Conservation (phyloP, 106 monocot species). For the Vanilla planifolia region DNA sequence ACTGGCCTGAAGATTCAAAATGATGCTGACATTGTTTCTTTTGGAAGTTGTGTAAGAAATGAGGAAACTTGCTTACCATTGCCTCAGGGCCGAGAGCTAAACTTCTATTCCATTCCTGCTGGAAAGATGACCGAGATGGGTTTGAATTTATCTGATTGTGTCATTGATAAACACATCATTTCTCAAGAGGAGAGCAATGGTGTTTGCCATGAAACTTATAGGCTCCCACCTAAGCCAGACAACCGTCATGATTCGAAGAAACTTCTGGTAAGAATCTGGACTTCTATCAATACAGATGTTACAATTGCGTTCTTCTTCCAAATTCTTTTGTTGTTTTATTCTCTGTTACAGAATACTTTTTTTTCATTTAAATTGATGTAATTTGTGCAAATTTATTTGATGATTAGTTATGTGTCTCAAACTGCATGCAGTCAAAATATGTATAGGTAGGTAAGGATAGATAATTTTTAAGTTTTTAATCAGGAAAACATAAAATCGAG, state of each 20-base stretch:
- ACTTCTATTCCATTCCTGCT: neutral
- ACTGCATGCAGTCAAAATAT: too few relatives aligned
- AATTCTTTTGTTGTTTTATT: neutral
- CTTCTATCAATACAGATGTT: neutral
- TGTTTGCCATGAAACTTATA: neutral
- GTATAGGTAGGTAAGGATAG: too few relatives aligned
- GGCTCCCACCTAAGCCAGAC: neutral
- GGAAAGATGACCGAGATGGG: slow-evolving; percentile 2
- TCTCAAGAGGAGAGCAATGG: slow-evolving; percentile 15
- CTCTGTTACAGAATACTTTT: neutral
- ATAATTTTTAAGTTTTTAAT: too few relatives aligned
- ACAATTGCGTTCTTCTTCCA: neutral
- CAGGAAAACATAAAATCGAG: too few relatives aligned
- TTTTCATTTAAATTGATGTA: too few relatives aligned
- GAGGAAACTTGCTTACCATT: slow-evolving; percentile 1
- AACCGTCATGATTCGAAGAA: slow-evolving; percentile 9
- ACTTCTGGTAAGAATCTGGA: slow-evolving; percentile 11
- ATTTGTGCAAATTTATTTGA: too few relatives aligned
- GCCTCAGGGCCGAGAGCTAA: neutral
- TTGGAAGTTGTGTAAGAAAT: neutral
- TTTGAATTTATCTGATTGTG: slow-evolving; percentile 14
- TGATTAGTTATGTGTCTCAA: neutral
- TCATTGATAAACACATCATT: slow-evolving; percentile 25
- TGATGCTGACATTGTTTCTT: slow-evolving; percentile 4
- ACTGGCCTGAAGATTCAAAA: slow-evolving; percentile 6